Evolutionary conservation across 768 basidiomycete species (phyloP).

Genomic region (Lyophyllum semitale): DNA sequence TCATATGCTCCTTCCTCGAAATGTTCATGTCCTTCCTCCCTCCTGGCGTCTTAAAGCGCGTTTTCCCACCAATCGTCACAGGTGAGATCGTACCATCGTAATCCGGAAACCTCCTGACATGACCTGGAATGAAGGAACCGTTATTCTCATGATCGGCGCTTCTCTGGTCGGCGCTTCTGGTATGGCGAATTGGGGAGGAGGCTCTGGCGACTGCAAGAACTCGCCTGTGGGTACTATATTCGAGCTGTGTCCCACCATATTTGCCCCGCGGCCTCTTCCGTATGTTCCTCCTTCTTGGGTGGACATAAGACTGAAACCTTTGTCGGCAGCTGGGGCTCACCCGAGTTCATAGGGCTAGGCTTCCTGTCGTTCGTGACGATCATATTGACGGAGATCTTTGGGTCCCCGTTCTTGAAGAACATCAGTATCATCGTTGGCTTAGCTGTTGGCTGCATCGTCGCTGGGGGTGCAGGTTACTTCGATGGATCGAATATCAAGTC

Average conservation of each 20-base stretch:
- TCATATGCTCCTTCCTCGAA: constrained; percentile 79
- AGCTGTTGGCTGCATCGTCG: constrained; percentile 77
- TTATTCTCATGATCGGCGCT: constrained; percentile 80
- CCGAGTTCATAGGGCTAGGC: constrained; percentile 84
- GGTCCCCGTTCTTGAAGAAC: constrained; percentile 84
- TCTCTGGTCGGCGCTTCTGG: constrained; percentile 76
- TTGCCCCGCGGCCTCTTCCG: constrained; percentile 67
- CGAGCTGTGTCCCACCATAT: constrained; percentile 68
- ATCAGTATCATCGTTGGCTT: constrained; percentile 76
- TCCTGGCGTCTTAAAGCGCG: constrained; percentile 55
- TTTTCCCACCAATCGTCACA: constrained; percentile 84
- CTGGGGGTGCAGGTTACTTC: constrained; percentile 80
- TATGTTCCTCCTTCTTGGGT: background rate
- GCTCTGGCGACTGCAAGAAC: constrained; percentile 66
- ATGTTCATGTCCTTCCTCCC: constrained; percentile 79
- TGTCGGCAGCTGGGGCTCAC: constrained; percentile 66
- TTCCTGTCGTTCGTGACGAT: constrained; percentile 82
- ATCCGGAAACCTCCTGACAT: background rate
- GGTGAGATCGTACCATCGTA: constrained; percentile 35
- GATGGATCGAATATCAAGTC: constrained; percentile 61
- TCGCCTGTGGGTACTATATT: constrained; percentile 71
- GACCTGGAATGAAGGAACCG: constrained; percentile 52
- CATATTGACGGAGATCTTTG: constrained; percentile 79
- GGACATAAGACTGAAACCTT: background rate
- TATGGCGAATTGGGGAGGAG: constrained; percentile 82